Conservation (phyloP, 1,139 yeast species). For the Yamadazyma triangularis region DNA sequence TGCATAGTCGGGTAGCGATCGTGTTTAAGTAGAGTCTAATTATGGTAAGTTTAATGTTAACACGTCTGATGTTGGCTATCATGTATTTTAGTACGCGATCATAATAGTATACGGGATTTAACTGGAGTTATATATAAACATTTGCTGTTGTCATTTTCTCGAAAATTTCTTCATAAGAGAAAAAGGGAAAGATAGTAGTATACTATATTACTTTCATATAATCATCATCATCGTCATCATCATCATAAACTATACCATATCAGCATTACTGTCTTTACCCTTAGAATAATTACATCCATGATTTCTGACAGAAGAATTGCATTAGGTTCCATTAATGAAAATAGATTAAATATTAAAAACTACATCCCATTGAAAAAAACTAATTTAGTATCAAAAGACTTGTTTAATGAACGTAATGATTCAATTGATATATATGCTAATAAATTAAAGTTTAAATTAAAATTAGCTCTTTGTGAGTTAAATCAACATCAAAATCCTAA, state of each 20-base stretch:
- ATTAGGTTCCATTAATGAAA: neutral
- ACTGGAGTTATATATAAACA: no score
- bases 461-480: constrained; percentile 75
- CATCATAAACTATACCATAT: no score
- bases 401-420: neutral
- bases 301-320: neutral
- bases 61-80: neutral
- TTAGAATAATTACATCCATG: no score
- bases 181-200: no score
- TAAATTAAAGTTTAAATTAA: constrained; percentile 64
- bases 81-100: neutral
- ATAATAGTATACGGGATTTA: no score
- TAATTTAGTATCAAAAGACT: neutral
- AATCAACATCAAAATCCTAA: constrained; percentile 17
- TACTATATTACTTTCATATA: no score
- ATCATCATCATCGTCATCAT: no score
- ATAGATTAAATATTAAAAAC: neutral
- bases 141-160: no score
- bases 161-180: no score
- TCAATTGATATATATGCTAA: constrained; percentile 36
- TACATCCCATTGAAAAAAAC: neutral
- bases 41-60: neutral
- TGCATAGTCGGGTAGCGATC: neutral
- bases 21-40: neutral
- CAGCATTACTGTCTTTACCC: no score